Conservation (phyloP, 345 rosid genomes). For the Ailanthus altissimus region DNA sequence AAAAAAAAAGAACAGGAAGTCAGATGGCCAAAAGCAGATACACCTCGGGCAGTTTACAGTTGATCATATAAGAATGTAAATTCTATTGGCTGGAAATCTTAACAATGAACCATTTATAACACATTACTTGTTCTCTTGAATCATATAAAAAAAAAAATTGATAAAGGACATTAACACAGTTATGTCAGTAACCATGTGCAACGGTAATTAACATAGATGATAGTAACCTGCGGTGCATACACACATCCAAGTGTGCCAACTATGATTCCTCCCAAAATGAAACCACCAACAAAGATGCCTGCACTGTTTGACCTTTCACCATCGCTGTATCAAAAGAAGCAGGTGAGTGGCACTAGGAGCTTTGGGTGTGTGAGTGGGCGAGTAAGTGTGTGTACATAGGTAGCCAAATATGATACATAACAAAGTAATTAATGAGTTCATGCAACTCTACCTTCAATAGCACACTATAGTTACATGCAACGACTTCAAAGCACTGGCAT, state of each 20-base stretch:
- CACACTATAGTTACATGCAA: background rate
- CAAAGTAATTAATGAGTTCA: background rate
- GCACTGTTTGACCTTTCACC: slow-evolving; percentile 58
- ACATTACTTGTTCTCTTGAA: background rate
- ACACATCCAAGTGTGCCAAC: slow-evolving; percentile 96
- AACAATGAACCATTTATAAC: background rate
- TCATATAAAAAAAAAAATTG: background rate
- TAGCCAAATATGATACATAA: background rate
- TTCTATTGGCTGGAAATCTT: background rate
- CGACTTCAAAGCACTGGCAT: background rate
- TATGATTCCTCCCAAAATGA: slow-evolving; percentile 83
- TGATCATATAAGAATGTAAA: background rate
- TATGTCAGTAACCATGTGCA: slow-evolving; percentile 20
- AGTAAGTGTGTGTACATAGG: background rate
- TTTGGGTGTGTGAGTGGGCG: background rate
- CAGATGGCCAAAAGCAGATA: background rate
- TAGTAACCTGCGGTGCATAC: slow-evolving; percentile 84
- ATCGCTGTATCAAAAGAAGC: slow-evolving; percentile 49
- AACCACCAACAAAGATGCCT: slow-evolving; percentile 79
- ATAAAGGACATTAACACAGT: background rate
- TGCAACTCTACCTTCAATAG: slow-evolving; percentile 4
- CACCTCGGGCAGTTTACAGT: background rate
- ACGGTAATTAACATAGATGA: background rate
- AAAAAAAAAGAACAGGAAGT: background rate
- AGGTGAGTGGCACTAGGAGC: slow-evolving; percentile 5